Conservation (phyloP, 345 rosid genomes). For the Eucalyptus shirleyi region DNA sequence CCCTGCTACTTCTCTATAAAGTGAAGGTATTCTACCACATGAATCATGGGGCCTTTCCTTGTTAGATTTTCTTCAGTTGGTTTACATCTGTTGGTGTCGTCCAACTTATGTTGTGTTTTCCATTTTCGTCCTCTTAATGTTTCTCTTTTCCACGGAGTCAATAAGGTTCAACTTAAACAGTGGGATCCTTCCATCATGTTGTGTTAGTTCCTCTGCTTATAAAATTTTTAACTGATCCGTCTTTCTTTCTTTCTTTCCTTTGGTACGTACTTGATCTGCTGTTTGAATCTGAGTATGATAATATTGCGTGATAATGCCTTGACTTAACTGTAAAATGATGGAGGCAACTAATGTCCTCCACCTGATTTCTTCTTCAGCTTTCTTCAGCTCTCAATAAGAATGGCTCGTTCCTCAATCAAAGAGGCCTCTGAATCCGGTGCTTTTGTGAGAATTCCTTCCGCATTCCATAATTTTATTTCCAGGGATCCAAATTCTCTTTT, state of each 20-base stretch:
- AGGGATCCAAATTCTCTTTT: background rate
- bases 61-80: background rate
- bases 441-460: background rate
- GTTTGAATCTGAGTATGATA: no score
- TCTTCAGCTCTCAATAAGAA: background rate
- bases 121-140: background rate
- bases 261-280: no score
- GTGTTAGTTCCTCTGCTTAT: no score
- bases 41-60: background rate
- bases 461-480: background rate
- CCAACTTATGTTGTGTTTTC: background rate
- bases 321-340: no score
- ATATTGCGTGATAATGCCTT: no score
- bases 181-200: no score
- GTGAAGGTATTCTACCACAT: background rate
- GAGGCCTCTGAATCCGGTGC: background rate
- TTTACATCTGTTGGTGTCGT: background rate
- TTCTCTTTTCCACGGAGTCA: background rate
- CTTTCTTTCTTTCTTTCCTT: no score
- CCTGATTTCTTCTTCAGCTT: background rate
- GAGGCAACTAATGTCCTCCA: background rate
- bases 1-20: background rate
- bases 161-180: no score
- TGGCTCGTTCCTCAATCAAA: background rate
- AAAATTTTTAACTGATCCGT: no score